A percentile compares a stretch with the other conserved stretches of the same genome.
Conservation (phyloP, 768 basidiomycete genomes). For the Mycena albidolilacea region DNA sequence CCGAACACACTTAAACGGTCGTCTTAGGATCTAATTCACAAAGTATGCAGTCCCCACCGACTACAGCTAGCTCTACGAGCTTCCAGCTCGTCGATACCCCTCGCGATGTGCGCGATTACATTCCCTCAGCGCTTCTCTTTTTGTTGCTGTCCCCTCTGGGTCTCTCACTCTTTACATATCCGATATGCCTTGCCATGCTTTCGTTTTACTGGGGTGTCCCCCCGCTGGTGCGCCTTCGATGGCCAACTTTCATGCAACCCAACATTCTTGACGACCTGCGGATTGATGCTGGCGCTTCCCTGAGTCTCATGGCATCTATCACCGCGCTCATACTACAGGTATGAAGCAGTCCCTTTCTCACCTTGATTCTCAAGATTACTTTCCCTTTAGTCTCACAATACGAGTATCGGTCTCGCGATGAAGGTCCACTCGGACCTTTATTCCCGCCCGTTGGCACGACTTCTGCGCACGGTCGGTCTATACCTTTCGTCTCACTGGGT, state of each 20-base stretch:
- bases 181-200: background rate
- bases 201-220: slow-evolving; percentile 19
- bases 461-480: slow-evolving; percentile 28
- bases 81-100: slow-evolving; percentile 17
- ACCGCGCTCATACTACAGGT: slow-evolving; percentile 32
- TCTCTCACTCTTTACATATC: slow-evolving; percentile 13
- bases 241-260: slow-evolving; percentile 29
- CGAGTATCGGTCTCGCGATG: slow-evolving; percentile 31
- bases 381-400: background rate
- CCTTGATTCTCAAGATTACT: background rate
- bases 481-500: background rate
- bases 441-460: slow-evolving; percentile 26
- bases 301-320: slow-evolving; percentile 27
- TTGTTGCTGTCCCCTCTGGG: slow-evolving; percentile 8
- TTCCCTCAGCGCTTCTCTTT: slow-evolving; percentile 1
- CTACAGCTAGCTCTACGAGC: slow-evolving; percentile 1
- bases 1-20: background rate
- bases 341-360: background rate
- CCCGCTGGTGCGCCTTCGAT: slow-evolving; percentile 26
- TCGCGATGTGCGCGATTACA: slow-evolving; percentile 26
- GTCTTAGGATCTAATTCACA: background rate
- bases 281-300: slow-evolving; percentile 28
- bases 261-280: slow-evolving; percentile 32
- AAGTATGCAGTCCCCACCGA: slow-evolving; percentile 5
- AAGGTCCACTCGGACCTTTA: slow-evolving; percentile 33